These are phyloP conservation scores for Solanum hybrid DNA, from an alignment of 305 asterid genomes.

Conservation along the genomic window DNA sequence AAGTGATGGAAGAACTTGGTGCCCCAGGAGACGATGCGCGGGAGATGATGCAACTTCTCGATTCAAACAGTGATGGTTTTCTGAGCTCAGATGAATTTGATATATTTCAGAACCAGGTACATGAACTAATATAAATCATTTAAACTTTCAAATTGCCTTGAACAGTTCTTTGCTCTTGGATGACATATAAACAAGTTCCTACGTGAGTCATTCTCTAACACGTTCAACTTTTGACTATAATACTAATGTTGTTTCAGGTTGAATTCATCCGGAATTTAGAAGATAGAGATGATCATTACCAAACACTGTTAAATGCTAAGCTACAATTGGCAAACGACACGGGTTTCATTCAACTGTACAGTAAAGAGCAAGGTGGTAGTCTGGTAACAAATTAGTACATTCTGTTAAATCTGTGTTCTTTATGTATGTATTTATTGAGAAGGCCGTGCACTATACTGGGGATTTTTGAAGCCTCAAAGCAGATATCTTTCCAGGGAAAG, in stretches of 20 bases:
- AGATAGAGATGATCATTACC: slow-evolving; percentile 54
- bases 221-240: neutral
- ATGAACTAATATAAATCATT: neutral
- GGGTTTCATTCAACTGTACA: slow-evolving; percentile 23
- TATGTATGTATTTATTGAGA: neutral
- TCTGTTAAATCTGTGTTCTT: neutral
- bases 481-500: neutral
- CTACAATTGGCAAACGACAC: slow-evolving; percentile 44
- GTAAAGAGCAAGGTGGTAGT: slow-evolving; percentile 15
- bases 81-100: slow-evolving; percentile 84
- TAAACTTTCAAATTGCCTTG: neutral
- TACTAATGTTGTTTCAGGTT: slow-evolving; percentile 26
- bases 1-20: slow-evolving; percentile 92
- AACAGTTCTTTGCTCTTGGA: neutral
- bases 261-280: slow-evolving; percentile 55
- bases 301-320: slow-evolving; percentile 57
- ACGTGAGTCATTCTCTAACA: neutral
- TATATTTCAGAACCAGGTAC: slow-evolving; percentile 77
- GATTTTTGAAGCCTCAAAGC: neutral
- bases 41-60: slow-evolving; percentile 90
- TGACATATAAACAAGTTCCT: neutral
- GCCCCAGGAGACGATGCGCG: slow-evolving; percentile 89
- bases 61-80: slow-evolving; percentile 81
- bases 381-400: neutral
- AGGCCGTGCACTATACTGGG: neutral